Evolutionary conservation across 108 stramenopile species (phyloP).

Genomic region (Fragilaria crotonensis): DNA sequence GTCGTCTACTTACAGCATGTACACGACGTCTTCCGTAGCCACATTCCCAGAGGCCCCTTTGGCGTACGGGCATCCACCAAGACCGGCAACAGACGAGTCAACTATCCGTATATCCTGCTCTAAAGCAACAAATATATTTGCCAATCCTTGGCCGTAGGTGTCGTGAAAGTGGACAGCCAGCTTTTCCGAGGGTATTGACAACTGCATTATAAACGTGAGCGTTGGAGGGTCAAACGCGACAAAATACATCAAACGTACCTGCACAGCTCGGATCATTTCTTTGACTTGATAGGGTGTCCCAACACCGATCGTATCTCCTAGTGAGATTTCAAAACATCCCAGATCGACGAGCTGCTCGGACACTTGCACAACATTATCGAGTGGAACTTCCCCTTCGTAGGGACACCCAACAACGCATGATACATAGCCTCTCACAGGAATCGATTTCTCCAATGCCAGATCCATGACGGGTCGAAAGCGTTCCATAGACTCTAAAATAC

Average conservation of each 20-base stretch:
- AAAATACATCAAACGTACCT: constrained; percentile 12
- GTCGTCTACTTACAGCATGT: constrained; percentile 55
- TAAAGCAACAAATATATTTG: constrained; percentile 71
- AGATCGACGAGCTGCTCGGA: constrained; percentile 52
- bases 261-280: constrained; percentile 39
- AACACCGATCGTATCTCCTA: constrained; percentile 88
- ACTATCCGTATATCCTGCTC: constrained; percentile 58
- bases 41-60: constrained; percentile 86
- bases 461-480: constrained; percentile 55
- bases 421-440: constrained; percentile 83
- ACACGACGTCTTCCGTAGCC: constrained; percentile 91
- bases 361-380: constrained; percentile 52
- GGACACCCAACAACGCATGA: constrained; percentile 87
- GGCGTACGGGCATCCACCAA: constrained; percentile 89
- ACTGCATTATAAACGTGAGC: not conserved
- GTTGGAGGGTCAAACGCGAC: too few relatives aligned
- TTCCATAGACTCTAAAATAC: constrained; percentile 67
- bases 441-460: constrained; percentile 21
- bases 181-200: constrained; percentile 2
- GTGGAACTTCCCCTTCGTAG: constrained; percentile 65
- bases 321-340: constrained; percentile 80
- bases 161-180: constrained; percentile 91
- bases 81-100: constrained; percentile 78
- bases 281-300: constrained; percentile 53
- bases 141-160: constrained; percentile 82